Conservation (phyloP, 495 filamentous ascomycete genomes). For the Evernia prunastri region DNA sequence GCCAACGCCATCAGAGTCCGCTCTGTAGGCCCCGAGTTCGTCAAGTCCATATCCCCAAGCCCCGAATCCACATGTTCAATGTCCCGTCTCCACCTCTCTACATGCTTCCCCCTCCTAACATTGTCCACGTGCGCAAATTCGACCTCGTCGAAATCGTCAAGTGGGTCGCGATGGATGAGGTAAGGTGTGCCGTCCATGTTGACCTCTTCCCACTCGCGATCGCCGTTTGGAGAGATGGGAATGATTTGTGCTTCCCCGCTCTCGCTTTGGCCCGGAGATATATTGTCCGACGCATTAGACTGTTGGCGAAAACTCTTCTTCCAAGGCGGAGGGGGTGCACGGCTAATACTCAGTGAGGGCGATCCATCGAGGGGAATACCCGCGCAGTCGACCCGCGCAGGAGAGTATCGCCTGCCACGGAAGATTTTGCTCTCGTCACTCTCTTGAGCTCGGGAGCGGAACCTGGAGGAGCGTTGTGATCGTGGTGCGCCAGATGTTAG, state of each 20-base stretch:
- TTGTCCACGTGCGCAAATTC: conserved; percentile 9
- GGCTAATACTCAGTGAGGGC: conserved; percentile 16
- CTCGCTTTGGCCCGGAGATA: conserved; percentile 2
- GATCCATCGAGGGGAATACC: conserved; percentile 21
- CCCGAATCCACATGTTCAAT: conserved; percentile 26
- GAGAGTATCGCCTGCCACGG: conserved; percentile 15
- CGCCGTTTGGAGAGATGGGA: conserved; percentile 21
- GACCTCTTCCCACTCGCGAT: conserved; percentile 22
- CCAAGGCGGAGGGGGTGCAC: conserved; percentile 1
- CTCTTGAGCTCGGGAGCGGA: background rate
- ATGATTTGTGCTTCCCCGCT: conserved; percentile 20
- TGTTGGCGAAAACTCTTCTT: background rate
- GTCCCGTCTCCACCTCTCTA: conserved; percentile 15
- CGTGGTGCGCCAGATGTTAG: background rate
- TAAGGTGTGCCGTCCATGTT: conserved; percentile 22
- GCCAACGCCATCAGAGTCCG: background rate
- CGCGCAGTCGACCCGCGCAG: conserved; percentile 8
- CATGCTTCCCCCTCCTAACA: conserved; percentile 7
- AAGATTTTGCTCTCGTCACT: conserved; percentile 10
- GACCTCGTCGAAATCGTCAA: conserved; percentile 14
- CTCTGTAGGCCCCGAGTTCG: background rate
- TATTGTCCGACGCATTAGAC: conserved; percentile 1
- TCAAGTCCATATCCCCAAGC: conserved; percentile 24
- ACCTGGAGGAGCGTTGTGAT: background rate
- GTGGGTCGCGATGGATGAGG: conserved; percentile 20